These are phyloP conservation scores for Monosporascus sp. DNA, from an alignment of 2,329 filamentous ascomycete species.

Conservation along the genomic window DNA sequence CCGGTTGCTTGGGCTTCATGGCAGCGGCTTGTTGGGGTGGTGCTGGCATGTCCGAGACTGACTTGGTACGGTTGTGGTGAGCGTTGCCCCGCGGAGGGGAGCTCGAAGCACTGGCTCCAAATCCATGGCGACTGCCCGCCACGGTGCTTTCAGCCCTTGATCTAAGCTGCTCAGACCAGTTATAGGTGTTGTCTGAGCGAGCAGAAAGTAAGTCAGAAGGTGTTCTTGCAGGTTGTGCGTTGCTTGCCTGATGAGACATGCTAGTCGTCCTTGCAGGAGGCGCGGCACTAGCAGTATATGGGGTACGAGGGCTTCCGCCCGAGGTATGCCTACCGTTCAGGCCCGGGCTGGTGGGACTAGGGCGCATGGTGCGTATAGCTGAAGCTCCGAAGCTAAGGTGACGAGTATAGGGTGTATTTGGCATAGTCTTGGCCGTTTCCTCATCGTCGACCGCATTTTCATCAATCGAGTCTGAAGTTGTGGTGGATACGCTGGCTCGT, in stretches of 20 bases:
- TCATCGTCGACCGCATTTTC: conserved; percentile 71
- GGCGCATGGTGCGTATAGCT: conserved; percentile 66
- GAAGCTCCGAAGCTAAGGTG: conserved; percentile 87
- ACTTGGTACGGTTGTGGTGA: conserved; percentile 63
- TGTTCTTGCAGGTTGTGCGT: conserved; percentile 49
- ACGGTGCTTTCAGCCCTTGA: conserved; percentile 81
- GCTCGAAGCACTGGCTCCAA: conserved; percentile 39
- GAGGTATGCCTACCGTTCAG: conserved; percentile 52
- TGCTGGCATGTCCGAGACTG: conserved; percentile 58
- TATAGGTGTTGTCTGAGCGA: conserved; percentile 85
- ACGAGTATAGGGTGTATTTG: conserved; percentile 71
- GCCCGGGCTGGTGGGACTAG: conserved; percentile 54
- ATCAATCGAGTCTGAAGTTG: conserved; percentile 58
- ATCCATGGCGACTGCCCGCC: conserved; percentile 49
- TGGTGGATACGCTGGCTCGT: conserved; percentile 66
- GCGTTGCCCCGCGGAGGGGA: conserved; percentile 38
- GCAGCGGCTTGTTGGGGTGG: conserved; percentile 48
- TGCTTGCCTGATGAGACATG: conserved; percentile 51
- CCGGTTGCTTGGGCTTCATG: conserved; percentile 39
- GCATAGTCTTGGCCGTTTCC: conserved; percentile 53
- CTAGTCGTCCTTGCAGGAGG: conserved; percentile 28
- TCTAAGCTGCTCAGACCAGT: conserved; percentile 94
- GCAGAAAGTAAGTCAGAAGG: conserved; percentile 60
- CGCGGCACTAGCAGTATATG: conserved; percentile 32
- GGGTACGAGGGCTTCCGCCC: conserved; percentile 18